Base-by-base conservation (phyloP, 1,284 basidiomycete species). In the Phellopilus nigrolimitatus region DNA sequence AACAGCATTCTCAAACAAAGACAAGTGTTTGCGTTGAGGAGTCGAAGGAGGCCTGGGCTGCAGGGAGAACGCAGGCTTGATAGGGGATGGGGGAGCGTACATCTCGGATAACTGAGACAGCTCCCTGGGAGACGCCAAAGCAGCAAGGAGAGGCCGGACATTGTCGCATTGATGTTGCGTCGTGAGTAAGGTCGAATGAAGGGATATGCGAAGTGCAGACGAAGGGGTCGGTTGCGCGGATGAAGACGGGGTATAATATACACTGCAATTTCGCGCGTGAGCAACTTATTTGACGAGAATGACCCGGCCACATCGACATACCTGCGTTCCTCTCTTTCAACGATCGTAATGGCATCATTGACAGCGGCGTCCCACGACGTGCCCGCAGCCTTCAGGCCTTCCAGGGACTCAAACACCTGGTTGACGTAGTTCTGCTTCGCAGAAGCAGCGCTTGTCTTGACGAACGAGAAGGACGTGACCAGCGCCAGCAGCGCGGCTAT, bases 161-260 rank as follows among this genome's bases (percentile, higher is more conserved):
- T 85, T 84, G 61, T 90, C 88, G 59, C 82, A 86, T 64, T 90
- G 87, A 0, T 74, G 79, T 60, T 87, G 82, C 0, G 84, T 87
- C 8, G 80, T 84, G 60, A 84, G 73, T 12, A 89, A 71, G 7
- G 84, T 80, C 0, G 84, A 82, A 48, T 84, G 79, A 3, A 91
- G 73, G 7, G 86, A 74, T 8, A 85, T 69, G 43, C 84, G 82
- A 51, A 88, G 73, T 4, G 79, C 69, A 22, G 82, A 80, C 5
- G 75, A 72, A 0, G 81, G 72, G 0, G 77, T 74, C 3, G 73
- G 70, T 8, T 74, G 68, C 70, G 41, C 48, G 54, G 49, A 52
- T 17, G 39, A 46, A 50, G 44, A 24, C 53, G 49, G 53, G 51
- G 51, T 40, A 45, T 33, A 46, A 40, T 45, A 33, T 39, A 25